Evolutionary conservation across 176 grass and related monocot species (phyloP).

Genomic region (Eleusine indica): DNA sequence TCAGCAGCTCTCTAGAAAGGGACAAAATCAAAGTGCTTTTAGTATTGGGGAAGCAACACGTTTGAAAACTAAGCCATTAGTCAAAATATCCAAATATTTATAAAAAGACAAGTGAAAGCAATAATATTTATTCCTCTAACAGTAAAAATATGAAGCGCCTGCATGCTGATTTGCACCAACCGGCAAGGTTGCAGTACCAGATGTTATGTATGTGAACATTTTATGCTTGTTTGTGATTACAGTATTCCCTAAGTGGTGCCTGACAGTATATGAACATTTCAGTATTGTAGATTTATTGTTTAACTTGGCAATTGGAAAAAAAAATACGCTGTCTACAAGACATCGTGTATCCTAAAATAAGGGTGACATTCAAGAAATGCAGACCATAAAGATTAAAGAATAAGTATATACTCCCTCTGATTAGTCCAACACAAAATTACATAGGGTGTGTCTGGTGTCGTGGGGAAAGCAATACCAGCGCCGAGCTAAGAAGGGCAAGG

Average conservation of each 20-base stretch:
- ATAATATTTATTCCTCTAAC: background rate
- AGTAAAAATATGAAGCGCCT: background rate
- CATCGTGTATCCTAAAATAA: background rate
- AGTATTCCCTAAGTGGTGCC: background rate
- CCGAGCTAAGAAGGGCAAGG: too few relatives aligned
- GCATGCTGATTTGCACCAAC: background rate
- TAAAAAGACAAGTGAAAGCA: background rate
- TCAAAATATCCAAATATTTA: background rate
- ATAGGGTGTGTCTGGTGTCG: background rate
- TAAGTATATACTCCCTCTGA: background rate
- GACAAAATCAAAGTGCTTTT: background rate
- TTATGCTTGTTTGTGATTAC: background rate
- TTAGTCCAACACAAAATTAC: background rate
- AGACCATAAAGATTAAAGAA: background rate
- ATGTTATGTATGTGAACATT: constrained; percentile 10
- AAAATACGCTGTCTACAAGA: background rate
- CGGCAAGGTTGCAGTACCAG: background rate
- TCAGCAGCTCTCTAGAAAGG: constrained; percentile 80
- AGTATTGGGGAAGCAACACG: background rate
- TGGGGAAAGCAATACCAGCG: too few relatives aligned
- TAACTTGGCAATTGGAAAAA: background rate
- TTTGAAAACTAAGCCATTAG: background rate
- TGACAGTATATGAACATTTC: background rate
- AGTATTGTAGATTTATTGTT: constrained; percentile 19
- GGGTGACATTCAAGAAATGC: background rate